Conservation (phyloP, 2,329 filamentous ascomycete species). For the Blumeriella jaapii region DNA sequence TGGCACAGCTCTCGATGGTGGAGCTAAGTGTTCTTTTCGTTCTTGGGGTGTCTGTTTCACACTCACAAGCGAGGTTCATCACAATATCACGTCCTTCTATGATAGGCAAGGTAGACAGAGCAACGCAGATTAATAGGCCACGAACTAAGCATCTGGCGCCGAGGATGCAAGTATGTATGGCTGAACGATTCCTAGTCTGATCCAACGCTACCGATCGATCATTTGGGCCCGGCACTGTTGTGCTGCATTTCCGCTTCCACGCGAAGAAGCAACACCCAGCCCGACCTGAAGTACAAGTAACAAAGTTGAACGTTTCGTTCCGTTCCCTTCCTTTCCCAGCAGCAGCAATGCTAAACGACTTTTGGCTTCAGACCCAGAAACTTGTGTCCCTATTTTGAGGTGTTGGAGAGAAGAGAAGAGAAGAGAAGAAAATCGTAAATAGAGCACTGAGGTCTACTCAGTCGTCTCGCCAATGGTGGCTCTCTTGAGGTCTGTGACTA, state of each 20-base stretch:
- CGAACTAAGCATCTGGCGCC: too few species aligned
- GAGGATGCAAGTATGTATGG: conserved; percentile 7
- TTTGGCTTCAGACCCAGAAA: conserved; percentile 1
- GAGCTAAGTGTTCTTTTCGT: too few species aligned
- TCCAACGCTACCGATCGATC: conserved; percentile 3
- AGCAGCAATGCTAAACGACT: conserved; percentile 1
- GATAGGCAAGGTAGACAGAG: too few species aligned
- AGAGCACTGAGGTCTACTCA: conserved; percentile 17
- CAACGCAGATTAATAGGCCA: too few species aligned
- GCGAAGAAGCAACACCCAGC: not conserved
- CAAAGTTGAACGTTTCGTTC: too few species aligned
- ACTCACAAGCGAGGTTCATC: too few species aligned
- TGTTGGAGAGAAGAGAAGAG: not conserved
- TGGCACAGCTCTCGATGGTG: too few species aligned
- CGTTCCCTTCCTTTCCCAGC: not conserved
- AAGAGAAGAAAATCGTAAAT: not conserved
- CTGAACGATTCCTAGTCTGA: conserved; percentile 1
- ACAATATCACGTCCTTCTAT: not conserved
- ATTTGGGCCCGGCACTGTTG: not conserved
- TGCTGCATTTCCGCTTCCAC: too few species aligned
- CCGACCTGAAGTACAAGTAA: conserved; percentile 16
- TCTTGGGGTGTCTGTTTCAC: too few species aligned
- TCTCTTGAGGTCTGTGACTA: conserved; percentile 46
- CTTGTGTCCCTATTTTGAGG: conserved; percentile 2
- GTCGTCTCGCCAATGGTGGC: conserved; percentile 45